These are phyloP conservation scores for Baorangia bicolor DNA, from an alignment of 768 basidiomycete genomes.

Conservation along the genomic window DNA sequence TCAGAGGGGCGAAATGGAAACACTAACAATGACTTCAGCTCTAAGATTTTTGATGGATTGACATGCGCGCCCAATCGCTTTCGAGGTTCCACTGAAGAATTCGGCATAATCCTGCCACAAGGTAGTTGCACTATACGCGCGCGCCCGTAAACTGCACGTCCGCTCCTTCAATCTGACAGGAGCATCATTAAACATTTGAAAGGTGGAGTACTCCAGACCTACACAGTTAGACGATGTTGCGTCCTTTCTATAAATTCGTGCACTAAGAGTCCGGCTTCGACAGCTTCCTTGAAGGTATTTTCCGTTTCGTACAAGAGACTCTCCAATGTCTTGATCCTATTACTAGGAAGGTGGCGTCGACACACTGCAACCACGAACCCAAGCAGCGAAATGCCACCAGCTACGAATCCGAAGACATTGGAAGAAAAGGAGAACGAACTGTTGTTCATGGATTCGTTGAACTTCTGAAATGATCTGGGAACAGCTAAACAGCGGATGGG, in stretches of 20 bases:
- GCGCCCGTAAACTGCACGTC: background rate
- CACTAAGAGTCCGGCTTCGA: background rate
- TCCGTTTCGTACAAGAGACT: background rate
- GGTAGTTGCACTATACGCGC: background rate
- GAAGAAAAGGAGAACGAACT: background rate
- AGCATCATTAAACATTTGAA: too few species aligned
- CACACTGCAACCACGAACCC: background rate
- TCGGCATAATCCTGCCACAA: background rate
- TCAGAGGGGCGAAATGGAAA: background rate
- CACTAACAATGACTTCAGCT: slow-evolving; percentile 4
- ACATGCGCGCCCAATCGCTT: background rate
- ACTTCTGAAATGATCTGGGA: background rate
- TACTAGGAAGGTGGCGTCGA: background rate
- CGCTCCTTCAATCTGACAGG: background rate
- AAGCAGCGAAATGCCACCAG: background rate
- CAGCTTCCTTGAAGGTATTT: background rate
- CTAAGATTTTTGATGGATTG: background rate
- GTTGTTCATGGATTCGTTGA: background rate
- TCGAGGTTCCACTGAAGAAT: background rate
- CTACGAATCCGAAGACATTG: background rate
- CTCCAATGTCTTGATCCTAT: background rate
- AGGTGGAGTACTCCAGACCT: background rate
- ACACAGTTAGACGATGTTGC: background rate
- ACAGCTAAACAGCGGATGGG: too few species aligned
- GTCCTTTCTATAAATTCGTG: background rate